These are phyloP conservation scores for Heterobasidion annosum DNA, from an alignment of 1,284 basidiomycete species.

Conservation along the genomic window DNA sequence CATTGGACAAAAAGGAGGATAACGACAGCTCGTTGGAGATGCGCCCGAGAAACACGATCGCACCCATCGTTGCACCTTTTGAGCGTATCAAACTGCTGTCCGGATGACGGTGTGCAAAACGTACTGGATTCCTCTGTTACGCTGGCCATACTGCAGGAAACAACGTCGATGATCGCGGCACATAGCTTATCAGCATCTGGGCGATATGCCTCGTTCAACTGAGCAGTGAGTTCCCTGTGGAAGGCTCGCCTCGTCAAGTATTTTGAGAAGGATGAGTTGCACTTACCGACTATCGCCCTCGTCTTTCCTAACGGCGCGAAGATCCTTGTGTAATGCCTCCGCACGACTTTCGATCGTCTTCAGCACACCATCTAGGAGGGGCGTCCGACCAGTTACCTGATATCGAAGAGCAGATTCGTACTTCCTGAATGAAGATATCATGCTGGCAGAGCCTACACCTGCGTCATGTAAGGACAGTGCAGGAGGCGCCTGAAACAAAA, in stretches of 20 bases:
- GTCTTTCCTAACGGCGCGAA: conserved; percentile 35
- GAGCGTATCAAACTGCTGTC: background rate
- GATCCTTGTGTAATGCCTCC: conserved; percentile 44
- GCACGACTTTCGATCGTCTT: conserved; percentile 48
- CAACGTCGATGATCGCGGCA: conserved; percentile 2
- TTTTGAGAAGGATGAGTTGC: background rate
- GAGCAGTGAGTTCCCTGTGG: conserved; percentile 6
- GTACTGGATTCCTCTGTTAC: conserved; percentile 1
- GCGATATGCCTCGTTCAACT: conserved; percentile 5
- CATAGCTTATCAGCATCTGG: conserved; percentile 9
- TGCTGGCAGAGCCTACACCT: conserved; percentile 24
- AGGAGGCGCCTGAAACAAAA: conserved; percentile 45
- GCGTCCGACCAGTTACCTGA: conserved; percentile 52
- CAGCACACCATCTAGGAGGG: conserved; percentile 48
- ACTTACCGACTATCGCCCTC: conserved; percentile 22
- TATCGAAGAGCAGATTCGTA: conserved; percentile 47
- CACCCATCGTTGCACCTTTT: conserved; percentile 14
- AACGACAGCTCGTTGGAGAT: conserved; percentile 31
- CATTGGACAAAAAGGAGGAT: conserved; percentile 32
- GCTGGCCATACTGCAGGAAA: conserved; percentile 4
- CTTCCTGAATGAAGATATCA: conserved; percentile 43
- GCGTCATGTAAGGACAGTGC: conserved; percentile 34
- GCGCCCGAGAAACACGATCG: conserved; percentile 32
- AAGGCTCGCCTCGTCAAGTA: background rate
- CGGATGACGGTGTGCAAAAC: background rate